Base-by-base conservation (phyloP, 768 basidiomycete species). In the Kwoniella europaea region DNA sequence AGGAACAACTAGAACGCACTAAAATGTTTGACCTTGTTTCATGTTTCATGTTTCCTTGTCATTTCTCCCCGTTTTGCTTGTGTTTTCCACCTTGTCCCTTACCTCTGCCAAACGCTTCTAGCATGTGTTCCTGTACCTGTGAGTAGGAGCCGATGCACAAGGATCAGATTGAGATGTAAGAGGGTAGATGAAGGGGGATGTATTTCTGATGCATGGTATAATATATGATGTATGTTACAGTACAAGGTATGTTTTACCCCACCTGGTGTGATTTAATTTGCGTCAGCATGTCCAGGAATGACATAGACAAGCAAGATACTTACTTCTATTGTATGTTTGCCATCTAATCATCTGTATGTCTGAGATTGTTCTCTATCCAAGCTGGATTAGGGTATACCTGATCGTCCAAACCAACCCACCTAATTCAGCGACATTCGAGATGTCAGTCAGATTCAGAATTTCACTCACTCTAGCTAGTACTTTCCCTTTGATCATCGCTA, bases 401-500 rank as follows among this genome's bases (percentile, higher is more conserved):
- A 43, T 22, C 15, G 10, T 46, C 44, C 44, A 46, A 16, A 46
- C 44, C 44, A 10, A 46, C 27, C 27, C 27, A 35, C 35, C 35
- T 35, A 35, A 7, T 9, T 35, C 35, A 35, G 6, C 35, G 35
- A 35, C 5, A 4, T 35, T 35, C 35, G 35, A 35, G 6, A 35
- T 35, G 35, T 35, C 35, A 35, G 35, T 4, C 7, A 7, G 35
- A 35, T 35, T 35, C 35, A 35, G 7, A 35, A 35, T 35, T 18
- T 42, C 20, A 72, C 80, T 71, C 66, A 82, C 81, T 71, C 79
- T 76, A 18, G 81, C 81, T 63, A 83, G 54, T 3, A 79, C 78
- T 69, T 82, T 81, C 10, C 79, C 82, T 71, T 82, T 82, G 61
- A 79, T 68, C 64, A 76, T 74, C 22, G 75, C 77, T 1, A 83